These are phyloP conservation scores for Pseudomicrostroma phylloplanum DNA, from an alignment of 1,284 basidiomycete genomes.

Conservation along the genomic window DNA sequence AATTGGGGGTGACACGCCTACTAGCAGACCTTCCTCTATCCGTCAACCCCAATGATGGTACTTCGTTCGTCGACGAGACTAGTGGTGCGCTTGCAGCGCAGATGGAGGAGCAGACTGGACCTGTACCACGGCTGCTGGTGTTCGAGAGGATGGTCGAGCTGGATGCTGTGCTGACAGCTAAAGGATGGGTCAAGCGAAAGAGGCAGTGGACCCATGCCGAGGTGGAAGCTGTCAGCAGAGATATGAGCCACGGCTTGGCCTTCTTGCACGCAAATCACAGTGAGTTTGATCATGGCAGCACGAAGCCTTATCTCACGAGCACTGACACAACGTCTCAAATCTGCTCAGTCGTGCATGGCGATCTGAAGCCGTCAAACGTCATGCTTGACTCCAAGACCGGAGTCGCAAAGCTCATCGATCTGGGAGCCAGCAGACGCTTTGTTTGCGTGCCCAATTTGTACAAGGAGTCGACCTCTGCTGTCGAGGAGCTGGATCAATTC, in stretches of 20 bases:
- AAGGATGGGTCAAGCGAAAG: conserved; percentile 27
- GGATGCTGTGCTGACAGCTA: conserved; percentile 23
- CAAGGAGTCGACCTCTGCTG: conserved; percentile 26
- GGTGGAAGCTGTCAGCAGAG: conserved; percentile 31
- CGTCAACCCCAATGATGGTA: conserved; percentile 9
- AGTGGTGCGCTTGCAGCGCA: neutral
- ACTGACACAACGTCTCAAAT: conserved; percentile 6
- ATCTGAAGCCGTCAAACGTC: conserved; percentile 39
- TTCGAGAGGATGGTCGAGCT: conserved; percentile 39
- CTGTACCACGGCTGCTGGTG: conserved; percentile 27
- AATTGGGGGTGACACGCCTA: conserved; percentile 6
- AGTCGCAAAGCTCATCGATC: conserved; percentile 35
- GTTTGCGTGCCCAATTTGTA: conserved; percentile 28
- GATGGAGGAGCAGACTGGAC: conserved; percentile 23
- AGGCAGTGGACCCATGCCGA: conserved; percentile 23
- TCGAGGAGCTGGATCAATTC: conserved; percentile 30
- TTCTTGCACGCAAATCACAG: conserved; percentile 9
- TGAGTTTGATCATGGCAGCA: neutral
- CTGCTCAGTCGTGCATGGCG: conserved; percentile 32
- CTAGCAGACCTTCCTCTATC: conserved; percentile 17
- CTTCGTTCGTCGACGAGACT: neutral
- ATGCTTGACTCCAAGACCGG: conserved; percentile 37
- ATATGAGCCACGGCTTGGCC: conserved; percentile 25
- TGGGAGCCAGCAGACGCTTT: conserved; percentile 35
- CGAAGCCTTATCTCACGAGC: neutral